A percentile compares a stretch with the other conserved stretches of the same genome.
These are phyloP conservation scores for Penicillium sp. DNA, from an alignment of 2,329 filamentous ascomycete species.

Conservation along the genomic window DNA sequence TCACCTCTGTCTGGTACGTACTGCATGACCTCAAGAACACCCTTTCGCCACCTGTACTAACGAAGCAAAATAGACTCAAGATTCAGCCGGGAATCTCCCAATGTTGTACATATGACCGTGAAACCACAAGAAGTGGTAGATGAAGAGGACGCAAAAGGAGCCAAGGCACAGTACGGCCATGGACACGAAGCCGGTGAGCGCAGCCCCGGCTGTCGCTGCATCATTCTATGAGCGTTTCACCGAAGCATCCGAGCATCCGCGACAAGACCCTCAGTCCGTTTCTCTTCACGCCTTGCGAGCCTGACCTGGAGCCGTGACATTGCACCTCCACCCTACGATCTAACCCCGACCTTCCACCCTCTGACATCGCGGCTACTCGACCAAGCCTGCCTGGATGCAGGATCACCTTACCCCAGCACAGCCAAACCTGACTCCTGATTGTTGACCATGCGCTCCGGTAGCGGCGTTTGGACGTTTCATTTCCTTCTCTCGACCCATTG, in stretches of 20 bases:
- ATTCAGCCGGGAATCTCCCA: conserved; percentile 70
- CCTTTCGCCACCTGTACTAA: conserved; percentile 1
- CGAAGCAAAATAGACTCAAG: conserved; percentile 63
- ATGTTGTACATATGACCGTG: conserved; percentile 93
- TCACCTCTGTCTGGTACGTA: conserved; percentile 73
- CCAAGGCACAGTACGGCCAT: conserved; percentile 53
- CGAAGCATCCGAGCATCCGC: neutral
- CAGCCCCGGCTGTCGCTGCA: conserved; percentile 62
- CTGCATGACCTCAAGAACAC: neutral
- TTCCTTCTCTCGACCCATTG: conserved; percentile 1
- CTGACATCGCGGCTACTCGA: conserved; percentile 7
- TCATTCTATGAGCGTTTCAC: conserved; percentile 54
- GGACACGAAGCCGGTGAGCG: conserved; percentile 56
- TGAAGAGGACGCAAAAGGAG: conserved; percentile 71
- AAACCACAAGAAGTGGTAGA: conserved; percentile 80
- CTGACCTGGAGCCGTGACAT: neutral
- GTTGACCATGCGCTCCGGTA: conserved; percentile 18
- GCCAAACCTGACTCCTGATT: conserved; percentile 1
- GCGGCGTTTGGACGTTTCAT: conserved; percentile 16
- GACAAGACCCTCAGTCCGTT: neutral
- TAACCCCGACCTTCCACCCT: neutral
- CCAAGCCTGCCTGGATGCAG: conserved; percentile 17
- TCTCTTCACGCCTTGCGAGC: neutral
- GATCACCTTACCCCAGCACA: conserved; percentile 2
- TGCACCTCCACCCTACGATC: neutral